Percentiles rank a stretch among this genome's conserved stretches.
Evolutionary conservation across 164 flowering plant species (phyloP).

Genomic region (Euptelea pleiosperma): DNA sequence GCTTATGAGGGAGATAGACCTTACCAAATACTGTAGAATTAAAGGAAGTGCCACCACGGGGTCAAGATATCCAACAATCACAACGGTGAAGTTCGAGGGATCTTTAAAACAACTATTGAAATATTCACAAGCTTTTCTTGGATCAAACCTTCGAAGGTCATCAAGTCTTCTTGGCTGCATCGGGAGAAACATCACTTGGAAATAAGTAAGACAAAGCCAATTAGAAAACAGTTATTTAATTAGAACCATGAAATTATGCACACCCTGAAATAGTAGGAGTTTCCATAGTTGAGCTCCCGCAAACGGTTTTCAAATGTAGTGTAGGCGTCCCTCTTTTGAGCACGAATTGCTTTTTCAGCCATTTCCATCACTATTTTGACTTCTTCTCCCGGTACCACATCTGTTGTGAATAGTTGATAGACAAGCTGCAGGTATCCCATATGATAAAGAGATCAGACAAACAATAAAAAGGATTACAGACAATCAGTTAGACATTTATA

Average conservation of each 20-base stretch:
- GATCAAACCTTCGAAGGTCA: conserved; percentile 78
- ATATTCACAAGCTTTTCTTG: conserved; percentile 77
- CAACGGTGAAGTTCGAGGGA: conserved; percentile 87
- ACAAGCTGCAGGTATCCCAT: conserved; percentile 59
- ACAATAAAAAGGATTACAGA: neutral
- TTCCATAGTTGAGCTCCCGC: conserved; percentile 90
- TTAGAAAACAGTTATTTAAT: neutral
- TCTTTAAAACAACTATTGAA: conserved; percentile 87
- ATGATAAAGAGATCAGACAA: neutral
- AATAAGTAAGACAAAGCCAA: conserved; percentile 3
- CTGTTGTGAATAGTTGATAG: conserved; percentile 83
- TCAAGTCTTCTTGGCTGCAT: conserved; percentile 70
- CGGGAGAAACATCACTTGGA: conserved; percentile 5
- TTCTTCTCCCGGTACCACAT: conserved; percentile 76
- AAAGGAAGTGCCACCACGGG: conserved; percentile 68
- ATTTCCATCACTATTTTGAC: conserved; percentile 92
- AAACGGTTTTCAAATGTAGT: conserved; percentile 95
- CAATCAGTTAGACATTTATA: too few relatives aligned
- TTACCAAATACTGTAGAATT: conserved; percentile 82
- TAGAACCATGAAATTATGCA: conserved; percentile 11
- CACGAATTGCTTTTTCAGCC: conserved; percentile 87
- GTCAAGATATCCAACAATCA: conserved; percentile 86
- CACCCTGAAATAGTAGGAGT: conserved; percentile 89
- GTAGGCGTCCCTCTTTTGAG: conserved; percentile 94
- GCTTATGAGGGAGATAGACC: conserved; percentile 13